These are phyloP conservation scores for Microascus cirrosus DNA, from an alignment of 2,329 filamentous ascomycete genomes.

Conservation along the genomic window DNA sequence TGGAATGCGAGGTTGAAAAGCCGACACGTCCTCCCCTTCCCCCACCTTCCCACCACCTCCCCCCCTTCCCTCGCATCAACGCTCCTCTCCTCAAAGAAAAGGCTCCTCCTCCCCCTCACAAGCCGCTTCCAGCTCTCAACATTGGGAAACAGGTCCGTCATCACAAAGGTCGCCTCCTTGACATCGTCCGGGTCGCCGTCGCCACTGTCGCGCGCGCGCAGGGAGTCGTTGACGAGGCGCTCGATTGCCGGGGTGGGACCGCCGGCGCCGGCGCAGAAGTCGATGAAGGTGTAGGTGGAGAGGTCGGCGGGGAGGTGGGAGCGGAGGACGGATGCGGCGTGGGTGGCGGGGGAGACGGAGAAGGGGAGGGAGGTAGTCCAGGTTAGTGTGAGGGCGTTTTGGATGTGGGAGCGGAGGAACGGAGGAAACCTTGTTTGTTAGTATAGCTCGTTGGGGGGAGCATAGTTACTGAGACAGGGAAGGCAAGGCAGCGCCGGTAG, in stretches of 20 bases:
- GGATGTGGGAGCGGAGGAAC: slow-evolving; percentile 52
- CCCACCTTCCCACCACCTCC: slow-evolving; percentile 25
- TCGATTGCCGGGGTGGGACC: slow-evolving; percentile 59
- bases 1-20: slow-evolving; percentile 68
- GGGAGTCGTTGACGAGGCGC: slow-evolving; percentile 36
- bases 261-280: slow-evolving; percentile 67
- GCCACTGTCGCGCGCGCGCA: background rate
- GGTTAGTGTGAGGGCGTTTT: slow-evolving; percentile 51
- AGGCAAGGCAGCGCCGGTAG: background rate
- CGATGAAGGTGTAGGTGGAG: slow-evolving; percentile 51
- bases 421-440: slow-evolving; percentile 48
- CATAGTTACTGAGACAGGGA: background rate
- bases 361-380: slow-evolving; percentile 51
- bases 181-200: slow-evolving; percentile 12
- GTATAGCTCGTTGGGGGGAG: background rate
- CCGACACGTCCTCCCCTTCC: slow-evolving; percentile 44
- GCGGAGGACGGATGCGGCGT: slow-evolving; percentile 47
- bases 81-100: slow-evolving; percentile 47
- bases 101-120: slow-evolving; percentile 35
- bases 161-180: slow-evolving; percentile 33
- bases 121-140: slow-evolving; percentile 46
- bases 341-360: slow-evolving; percentile 45
- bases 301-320: slow-evolving; percentile 32
- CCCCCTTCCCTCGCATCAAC: slow-evolving; percentile 55
- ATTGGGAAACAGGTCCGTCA: slow-evolving; percentile 58